A percentile compares a stretch with the other conserved stretches of the same genome.
Conservation (phyloP, 305 asterid species). For the Fraxinus dipetala region DNA sequence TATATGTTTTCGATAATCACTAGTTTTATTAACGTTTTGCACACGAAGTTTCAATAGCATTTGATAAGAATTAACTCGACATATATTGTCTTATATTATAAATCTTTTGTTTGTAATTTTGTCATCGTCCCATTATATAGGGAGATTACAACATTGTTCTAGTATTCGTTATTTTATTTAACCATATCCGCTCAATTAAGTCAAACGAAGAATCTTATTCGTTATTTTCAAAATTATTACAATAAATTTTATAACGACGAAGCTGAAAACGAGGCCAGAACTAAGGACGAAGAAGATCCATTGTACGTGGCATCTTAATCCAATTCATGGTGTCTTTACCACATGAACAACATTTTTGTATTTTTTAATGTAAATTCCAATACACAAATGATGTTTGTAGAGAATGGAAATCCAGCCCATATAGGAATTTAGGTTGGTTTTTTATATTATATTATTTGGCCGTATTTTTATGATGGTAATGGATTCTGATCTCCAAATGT, state of each 20-base stretch:
- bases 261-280: slow-evolving; percentile 2
- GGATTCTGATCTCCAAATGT: slow-evolving; percentile 24
- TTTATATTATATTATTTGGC: neutral
- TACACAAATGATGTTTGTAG: slow-evolving; percentile 12
- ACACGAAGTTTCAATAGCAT: neutral
- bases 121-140: neutral
- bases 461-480: neutral
- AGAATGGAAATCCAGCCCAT: slow-evolving; percentile 26
- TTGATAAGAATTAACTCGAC: neutral
- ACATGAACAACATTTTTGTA: slow-evolving; percentile 13
- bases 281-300: slow-evolving; percentile 28
- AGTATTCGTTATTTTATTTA: neutral
- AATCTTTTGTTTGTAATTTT: neutral
- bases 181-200: neutral
- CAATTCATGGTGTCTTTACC: slow-evolving; percentile 29
- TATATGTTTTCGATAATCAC: neutral
- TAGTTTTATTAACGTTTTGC: neutral
- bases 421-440: neutral
- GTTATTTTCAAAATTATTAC: neutral
- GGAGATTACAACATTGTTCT: neutral
- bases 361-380: slow-evolving; percentile 18
- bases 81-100: neutral
- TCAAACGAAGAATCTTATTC: neutral
- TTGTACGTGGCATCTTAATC: slow-evolving; percentile 39
- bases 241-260: neutral